Evolutionary conservation across 2,329 filamentous ascomycete genomes (phyloP).

Genomic region (Thermochaetoides dissita): DNA sequence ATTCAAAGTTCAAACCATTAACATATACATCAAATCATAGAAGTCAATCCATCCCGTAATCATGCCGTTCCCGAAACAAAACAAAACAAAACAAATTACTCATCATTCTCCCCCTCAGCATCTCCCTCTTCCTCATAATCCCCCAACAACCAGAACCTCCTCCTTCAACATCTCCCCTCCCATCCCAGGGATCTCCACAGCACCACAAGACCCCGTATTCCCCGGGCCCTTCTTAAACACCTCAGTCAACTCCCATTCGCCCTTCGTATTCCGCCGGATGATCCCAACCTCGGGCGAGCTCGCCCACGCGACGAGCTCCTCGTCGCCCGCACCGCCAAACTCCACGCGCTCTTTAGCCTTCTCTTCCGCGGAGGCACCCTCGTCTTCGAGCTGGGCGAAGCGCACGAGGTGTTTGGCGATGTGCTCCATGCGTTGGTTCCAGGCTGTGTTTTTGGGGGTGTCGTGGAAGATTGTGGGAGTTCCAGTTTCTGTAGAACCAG

Average conservation of each 20-base stretch:
- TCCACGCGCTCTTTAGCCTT: constrained; percentile 18
- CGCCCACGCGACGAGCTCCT: constrained; percentile 28
- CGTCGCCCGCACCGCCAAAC: constrained; percentile 27
- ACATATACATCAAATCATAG: no score
- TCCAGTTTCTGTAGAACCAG: no score
- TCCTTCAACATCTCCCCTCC: neutral
- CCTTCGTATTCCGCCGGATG: constrained; percentile 15
- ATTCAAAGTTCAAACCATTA: no score
- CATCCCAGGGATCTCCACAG: neutral
- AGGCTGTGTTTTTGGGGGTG: constrained; percentile 28
- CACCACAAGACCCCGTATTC: constrained; percentile 2
- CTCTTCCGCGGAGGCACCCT: constrained; percentile 10
- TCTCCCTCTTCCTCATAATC: neutral
- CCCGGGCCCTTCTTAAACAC: constrained; percentile 13
- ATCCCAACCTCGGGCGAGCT: constrained; percentile 24
- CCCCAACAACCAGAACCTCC: neutral
- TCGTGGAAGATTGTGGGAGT: no score
- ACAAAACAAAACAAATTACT: neutral
- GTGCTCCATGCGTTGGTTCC: constrained; percentile 81
- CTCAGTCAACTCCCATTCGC: constrained; percentile 23
- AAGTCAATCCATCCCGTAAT: neutral
- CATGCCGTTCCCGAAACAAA: neutral
- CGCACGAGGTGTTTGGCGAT: constrained; percentile 24
- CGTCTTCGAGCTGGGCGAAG: neutral
- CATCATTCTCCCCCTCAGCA: neutral